A percentile compares a stretch with the other conserved stretches of the same genome.
Conservation (phyloP, 169 alveolate species). For the Miamiensis avidus region DNA sequence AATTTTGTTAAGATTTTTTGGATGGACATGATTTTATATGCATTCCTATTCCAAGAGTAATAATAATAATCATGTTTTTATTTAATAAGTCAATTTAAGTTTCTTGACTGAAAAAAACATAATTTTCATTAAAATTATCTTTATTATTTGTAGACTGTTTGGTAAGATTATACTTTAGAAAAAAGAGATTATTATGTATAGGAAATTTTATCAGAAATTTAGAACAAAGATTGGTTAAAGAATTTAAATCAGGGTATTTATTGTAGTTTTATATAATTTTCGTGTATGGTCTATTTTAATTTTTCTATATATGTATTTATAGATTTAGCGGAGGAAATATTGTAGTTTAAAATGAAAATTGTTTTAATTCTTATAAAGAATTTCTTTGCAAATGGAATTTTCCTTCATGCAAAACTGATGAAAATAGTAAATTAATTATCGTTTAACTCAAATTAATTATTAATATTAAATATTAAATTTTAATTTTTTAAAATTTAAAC, state of each 20-base stretch:
- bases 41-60: background rate
- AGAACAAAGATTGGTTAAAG: background rate
- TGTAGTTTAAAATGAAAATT: too few species aligned
- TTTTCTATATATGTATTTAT: too few species aligned
- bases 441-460: too few species aligned
- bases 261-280: too few species aligned
- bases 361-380: background rate
- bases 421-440: background rate
- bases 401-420: background rate
- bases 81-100: background rate
- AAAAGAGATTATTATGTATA: background rate
- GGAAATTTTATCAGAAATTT: background rate
- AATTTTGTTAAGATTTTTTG: background rate
- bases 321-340: background rate
- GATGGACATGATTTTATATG: background rate
- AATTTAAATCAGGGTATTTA: background rate
- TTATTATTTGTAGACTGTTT: background rate
- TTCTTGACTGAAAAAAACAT: too few species aligned
- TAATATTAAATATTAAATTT: too few species aligned
- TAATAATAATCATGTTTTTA: too few species aligned
- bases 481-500: too few species aligned
- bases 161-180: background rate
- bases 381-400: background rate
- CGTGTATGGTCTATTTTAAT: background rate
- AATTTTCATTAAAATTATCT: too few species aligned